Percentiles rank a stretch among this genome's conserved stretches.
Conservation (phyloP, 306 rosid genomes). For the Cicer yamashitae region DNA sequence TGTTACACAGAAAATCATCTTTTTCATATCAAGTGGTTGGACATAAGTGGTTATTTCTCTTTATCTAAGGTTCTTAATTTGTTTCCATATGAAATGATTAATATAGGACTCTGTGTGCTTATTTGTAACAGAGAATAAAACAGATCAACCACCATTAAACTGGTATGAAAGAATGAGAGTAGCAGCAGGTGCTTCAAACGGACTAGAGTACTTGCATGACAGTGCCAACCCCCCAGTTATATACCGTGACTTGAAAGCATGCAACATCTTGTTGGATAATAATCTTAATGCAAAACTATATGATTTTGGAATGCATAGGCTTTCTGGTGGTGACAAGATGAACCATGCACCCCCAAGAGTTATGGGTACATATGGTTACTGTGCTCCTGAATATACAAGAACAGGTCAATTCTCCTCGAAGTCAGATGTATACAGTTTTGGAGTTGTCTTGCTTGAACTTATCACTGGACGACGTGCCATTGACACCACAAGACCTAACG, state of each 20-base stretch:
- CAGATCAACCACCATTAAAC: slow-evolving; percentile 52
- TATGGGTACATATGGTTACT: slow-evolving; percentile 81
- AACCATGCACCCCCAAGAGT: slow-evolving; percentile 67
- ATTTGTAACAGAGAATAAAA: slow-evolving; percentile 48
- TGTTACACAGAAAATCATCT: neutral
- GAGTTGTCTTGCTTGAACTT: slow-evolving; percentile 84
- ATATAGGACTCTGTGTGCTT: neutral
- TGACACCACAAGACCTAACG: slow-evolving; percentile 71
- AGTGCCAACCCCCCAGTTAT: slow-evolving; percentile 71
- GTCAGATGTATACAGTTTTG: slow-evolving; percentile 87
- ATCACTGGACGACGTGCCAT: slow-evolving; percentile 85
- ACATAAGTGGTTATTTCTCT: neutral
- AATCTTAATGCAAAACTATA: slow-evolving; percentile 58
- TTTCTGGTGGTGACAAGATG: slow-evolving; percentile 57
- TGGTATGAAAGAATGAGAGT: slow-evolving; percentile 82
- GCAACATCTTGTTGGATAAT: slow-evolving; percentile 65
- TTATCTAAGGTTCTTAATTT: neutral
- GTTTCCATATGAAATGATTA: slow-evolving; percentile 10
- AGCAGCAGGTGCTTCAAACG: slow-evolving; percentile 71
- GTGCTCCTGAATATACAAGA: slow-evolving; percentile 84
- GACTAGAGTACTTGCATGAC: slow-evolving; percentile 82
- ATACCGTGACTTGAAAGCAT: slow-evolving; percentile 68
- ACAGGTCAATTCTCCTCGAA: slow-evolving; percentile 62
- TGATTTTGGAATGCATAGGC: slow-evolving; percentile 69
- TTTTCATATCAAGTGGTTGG: neutral